Evolutionary conservation across 331 rosid species (phyloP).

Genomic region (Quercus tomentella): DNA sequence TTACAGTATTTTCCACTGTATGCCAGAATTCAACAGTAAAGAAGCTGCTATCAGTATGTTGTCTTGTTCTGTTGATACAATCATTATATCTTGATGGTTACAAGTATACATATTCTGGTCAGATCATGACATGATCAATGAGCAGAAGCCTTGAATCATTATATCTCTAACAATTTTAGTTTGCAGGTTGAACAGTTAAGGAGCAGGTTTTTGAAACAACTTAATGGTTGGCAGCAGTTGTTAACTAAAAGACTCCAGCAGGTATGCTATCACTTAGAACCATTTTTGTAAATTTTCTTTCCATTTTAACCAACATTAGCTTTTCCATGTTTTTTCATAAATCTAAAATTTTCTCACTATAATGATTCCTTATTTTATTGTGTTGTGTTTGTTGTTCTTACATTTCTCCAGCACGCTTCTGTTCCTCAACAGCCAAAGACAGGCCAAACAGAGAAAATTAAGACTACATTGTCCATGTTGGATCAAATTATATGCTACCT

Average conservation of each 20-base stretch:
- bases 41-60: background rate
- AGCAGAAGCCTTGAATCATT: background rate
- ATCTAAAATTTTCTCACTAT: background rate
- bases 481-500: constrained; percentile 2
- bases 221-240: background rate
- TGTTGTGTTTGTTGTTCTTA: background rate
- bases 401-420: constrained; percentile 13
- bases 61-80: background rate
- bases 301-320: background rate
- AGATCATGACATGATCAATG: background rate
- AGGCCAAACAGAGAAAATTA: background rate
- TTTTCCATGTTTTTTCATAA: background rate
- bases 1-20: background rate
- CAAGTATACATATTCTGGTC: background rate
- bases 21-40: background rate
- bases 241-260: background rate
- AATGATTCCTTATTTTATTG: background rate
- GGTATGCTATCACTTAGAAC: background rate
- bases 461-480: accelerated
- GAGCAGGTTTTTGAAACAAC: background rate
- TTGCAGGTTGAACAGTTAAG: background rate
- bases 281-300: background rate
- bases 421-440: background rate
- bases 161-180: background rate
- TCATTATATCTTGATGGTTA: background rate